Conservation (phyloP, 352 stramenopile genomes). For the Globisporangium solare region DNA sequence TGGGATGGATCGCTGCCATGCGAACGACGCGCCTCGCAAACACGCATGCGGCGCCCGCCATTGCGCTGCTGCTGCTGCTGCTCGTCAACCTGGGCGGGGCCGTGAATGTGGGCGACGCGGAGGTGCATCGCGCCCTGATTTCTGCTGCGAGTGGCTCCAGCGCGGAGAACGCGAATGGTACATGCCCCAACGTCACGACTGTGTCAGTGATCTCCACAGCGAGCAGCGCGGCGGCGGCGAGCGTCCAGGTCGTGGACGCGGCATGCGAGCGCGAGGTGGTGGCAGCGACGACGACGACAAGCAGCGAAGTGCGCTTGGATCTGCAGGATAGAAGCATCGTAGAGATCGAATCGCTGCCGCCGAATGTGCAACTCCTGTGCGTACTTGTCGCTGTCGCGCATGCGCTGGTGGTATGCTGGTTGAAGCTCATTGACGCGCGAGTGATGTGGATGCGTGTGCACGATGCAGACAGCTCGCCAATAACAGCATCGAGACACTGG, state of each 20-base stretch:
- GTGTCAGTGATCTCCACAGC: not conserved
- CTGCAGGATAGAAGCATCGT: slow-evolving; percentile 22
- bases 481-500: slow-evolving; percentile 26
- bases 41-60: not conserved
- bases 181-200: slow-evolving; percentile 13
- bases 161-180: not conserved
- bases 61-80: slow-evolving; percentile 1
- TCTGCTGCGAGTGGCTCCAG: slow-evolving; percentile 9
- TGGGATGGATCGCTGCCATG: too few relatives aligned
- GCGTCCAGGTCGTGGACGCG: slow-evolving; percentile 12
- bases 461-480: slow-evolving; percentile 22
- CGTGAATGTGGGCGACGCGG: slow-evolving; percentile 11
- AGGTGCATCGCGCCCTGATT: slow-evolving; percentile 3
- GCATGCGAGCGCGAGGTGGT: slow-evolving; percentile 24
- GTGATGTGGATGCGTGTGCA: not conserved
- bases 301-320: slow-evolving; percentile 16
- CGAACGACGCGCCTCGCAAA: too few relatives aligned
- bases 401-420: too few relatives aligned
- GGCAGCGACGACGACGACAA: slow-evolving; percentile 5
- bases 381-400: not conserved
- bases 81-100: not conserved
- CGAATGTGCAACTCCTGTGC: slow-evolving; percentile 16
- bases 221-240: slow-evolving; percentile 1
- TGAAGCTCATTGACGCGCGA: too few relatives aligned
- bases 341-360: slow-evolving; percentile 26